Evolutionary conservation across 208 protist genomes (phyloP).

Genomic region (Angomonas deanei): DNA sequence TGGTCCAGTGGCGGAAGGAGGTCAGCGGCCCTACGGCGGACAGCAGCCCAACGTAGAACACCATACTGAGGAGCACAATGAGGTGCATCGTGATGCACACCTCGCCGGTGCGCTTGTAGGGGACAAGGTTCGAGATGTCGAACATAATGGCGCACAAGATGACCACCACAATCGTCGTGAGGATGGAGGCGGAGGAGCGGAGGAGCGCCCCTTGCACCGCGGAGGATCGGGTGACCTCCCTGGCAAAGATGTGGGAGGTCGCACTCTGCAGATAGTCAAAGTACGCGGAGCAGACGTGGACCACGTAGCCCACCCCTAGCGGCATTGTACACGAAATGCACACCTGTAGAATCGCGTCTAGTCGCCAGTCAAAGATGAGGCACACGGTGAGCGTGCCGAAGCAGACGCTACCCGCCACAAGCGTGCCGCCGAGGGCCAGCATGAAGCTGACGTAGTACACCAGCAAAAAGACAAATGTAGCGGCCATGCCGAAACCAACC

Average conservation of each 20-base stretch:
- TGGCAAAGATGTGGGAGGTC: slow-evolving; percentile 50
- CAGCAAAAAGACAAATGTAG: slow-evolving; percentile 28
- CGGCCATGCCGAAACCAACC: slow-evolving; percentile 33
- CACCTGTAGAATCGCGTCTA: slow-evolving; percentile 41
- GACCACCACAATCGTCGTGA: slow-evolving; percentile 22
- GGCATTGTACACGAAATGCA: slow-evolving; percentile 41
- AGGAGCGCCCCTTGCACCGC: slow-evolving; percentile 35
- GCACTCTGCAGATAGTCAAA: slow-evolving; percentile 58
- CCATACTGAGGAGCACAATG: slow-evolving; percentile 22
- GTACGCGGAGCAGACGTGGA: slow-evolving; percentile 48
- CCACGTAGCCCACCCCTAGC: slow-evolving; percentile 42
- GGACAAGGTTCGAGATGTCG: slow-evolving; percentile 21
- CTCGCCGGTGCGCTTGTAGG: slow-evolving; percentile 26
- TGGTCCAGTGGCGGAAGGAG: slow-evolving; percentile 32
- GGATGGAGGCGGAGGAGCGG: slow-evolving; percentile 29
- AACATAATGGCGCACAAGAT: slow-evolving; percentile 34
- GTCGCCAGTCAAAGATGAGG: slow-evolving; percentile 24
- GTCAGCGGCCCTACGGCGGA: slow-evolving; percentile 26
- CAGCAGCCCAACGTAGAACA: slow-evolving; percentile 26
- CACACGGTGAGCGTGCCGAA: slow-evolving; percentile 38
- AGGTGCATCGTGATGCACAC: slow-evolving; percentile 35
- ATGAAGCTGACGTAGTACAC: slow-evolving; percentile 36
- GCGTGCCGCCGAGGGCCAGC: slow-evolving; percentile 16
- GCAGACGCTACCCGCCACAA: slow-evolving; percentile 28
- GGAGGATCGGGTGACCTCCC: slow-evolving; percentile 17